Base-by-base conservation (phyloP, 495 filamentous ascomycete species). In the Apodospora peruviana region DNA sequence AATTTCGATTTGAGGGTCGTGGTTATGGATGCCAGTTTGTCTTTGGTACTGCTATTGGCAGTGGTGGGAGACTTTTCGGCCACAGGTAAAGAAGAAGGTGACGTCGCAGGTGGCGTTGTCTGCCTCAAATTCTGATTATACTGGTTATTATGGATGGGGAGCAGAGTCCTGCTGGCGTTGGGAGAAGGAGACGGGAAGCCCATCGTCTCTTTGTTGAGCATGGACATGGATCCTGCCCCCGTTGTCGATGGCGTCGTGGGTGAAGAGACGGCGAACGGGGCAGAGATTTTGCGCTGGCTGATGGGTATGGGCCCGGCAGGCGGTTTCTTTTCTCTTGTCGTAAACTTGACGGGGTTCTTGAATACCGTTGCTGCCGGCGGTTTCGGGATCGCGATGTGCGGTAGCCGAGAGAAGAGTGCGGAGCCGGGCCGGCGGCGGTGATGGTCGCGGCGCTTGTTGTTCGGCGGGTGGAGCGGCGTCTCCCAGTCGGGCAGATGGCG, bases 401-500 rank as follows among this genome's bases (percentile, higher is more conserved):
- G n/a, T 21, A 45, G 18, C 16, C 17, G 23, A 9, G 38, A 16
- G 9, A 23, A 32, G 5, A 35, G 23, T 32, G 29, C 42, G 47
- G 11, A 7, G 34, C n/a, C n/a, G n/a, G n/a, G n/a, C n/a, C n/a
- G 21, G 47, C 40, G 47, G 23, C 35, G 45, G 24, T 39, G 50
- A 18, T 23, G 43, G 20, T 40, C 29, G 39, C 61, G 62, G 14
- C 27, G 27, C 7, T 14, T 7, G 14, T 32, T 7, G 48, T 67
- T 71, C 5, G 69, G 66, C 3, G 66, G 59, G 17, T 61, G 48
- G 19, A 59, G 56, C 17, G 65, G 63, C 2, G 58, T 64, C 45
- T 72, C 68, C 69, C 68, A 72, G 2, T 65, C 66, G 17, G 65
- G 66, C 25, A 66, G 52, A 48, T 70, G 40, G 18, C 47, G 54